Evolutionary conservation across 768 basidiomycete species (phyloP), one percentile per base, ranked within the genome.

Genomic region (Dioszegia hungarica): DNA sequence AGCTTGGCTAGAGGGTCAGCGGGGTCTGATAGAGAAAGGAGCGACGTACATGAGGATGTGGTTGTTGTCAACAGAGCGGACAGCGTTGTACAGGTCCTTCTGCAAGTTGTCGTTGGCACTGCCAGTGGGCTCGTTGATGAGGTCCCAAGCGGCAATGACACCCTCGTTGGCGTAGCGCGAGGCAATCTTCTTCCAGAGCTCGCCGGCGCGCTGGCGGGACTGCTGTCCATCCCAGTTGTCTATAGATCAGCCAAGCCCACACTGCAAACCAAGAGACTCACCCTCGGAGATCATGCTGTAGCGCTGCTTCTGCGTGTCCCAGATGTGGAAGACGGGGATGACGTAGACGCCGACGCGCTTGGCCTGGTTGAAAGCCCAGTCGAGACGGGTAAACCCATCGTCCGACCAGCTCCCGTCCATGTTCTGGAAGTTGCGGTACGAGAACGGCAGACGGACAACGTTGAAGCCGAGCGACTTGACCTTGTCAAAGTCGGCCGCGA

Each of bases 101-200:
- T 72, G 70, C 17, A 72, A 57, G 46, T 54, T 60, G 58, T 72
- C 61, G 52, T 47, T 60, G 5, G 22, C 56, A 11, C 62, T 64
- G n/a, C 70, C 70, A 22, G 70, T 72, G 31, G 67, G 67, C 53
- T 72, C 70, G 59, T 72, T 72, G 67, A 72, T 72, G 3, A 59
- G 53, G 43, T 72, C 70, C 39, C 59, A 72, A 15, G 55, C 70
- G 37, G 64, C 64, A 54, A 72, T 72, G 54, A 61, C 57, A 15
- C 52, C 46, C 46, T 72, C 70, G 28, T 64, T 67, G 20, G 60
- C 45, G 43, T 64, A 72, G 50, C 68, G 67, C 3, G 43, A 24
- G 17, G 67, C 70, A 20, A 72, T 59, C 56, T 64, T 66, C 34
- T 62, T 62, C 70, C 70, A 72, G 54, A 72, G 62, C 27, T 57